Percentiles rank a stretch among this genome's conserved stretches.
phyloP scores from a whole-genome alignment of 352 stramenopile species.

The Pythium brachiatum region DNA sequence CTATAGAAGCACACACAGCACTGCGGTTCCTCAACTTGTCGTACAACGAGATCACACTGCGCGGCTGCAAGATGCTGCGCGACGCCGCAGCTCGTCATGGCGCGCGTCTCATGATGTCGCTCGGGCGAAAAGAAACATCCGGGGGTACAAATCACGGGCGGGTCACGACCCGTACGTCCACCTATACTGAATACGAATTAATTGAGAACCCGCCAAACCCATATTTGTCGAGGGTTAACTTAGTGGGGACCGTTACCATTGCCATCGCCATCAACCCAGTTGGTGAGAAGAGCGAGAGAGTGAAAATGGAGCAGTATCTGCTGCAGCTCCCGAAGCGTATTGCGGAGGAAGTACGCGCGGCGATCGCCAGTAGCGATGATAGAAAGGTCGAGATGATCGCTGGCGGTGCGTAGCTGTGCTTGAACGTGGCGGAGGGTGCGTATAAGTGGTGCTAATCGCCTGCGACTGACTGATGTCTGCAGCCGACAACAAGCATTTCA shows the following conservation, averaged over 20 bases:
- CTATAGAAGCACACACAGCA: conserved; percentile 38
- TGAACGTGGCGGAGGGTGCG: background rate
- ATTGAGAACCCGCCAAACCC: background rate
- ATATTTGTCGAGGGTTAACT: background rate
- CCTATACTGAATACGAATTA: background rate
- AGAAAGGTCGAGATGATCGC: conserved; percentile 77
- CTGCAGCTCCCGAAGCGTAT: conserved; percentile 83
- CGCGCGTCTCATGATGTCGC: conserved; percentile 23
- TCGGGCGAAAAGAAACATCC: conserved; percentile 37
- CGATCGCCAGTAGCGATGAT: conserved; percentile 58
- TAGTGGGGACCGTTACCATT: background rate
- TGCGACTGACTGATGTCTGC: background rate
- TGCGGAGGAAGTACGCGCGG: conserved; percentile 63
- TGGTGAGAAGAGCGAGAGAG: background rate
- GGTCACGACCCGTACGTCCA: conserved; percentile 12
- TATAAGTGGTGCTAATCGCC: background rate
- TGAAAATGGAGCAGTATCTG: conserved; percentile 82
- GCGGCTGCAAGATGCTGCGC: conserved; percentile 65
- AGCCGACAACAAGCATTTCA: conserved; percentile 90
- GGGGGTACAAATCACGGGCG: conserved; percentile 36
- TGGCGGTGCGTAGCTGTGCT: conserved; percentile 40
- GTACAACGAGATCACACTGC: conserved; percentile 80
- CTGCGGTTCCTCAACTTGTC: conserved; percentile 56
- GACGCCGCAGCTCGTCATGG: conserved; percentile 32
- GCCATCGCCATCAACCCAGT: background rate